phyloP scores from a whole-genome alignment of 2,329 filamentous ascomycete genomes.

The Anisogramma anomala region DNA sequence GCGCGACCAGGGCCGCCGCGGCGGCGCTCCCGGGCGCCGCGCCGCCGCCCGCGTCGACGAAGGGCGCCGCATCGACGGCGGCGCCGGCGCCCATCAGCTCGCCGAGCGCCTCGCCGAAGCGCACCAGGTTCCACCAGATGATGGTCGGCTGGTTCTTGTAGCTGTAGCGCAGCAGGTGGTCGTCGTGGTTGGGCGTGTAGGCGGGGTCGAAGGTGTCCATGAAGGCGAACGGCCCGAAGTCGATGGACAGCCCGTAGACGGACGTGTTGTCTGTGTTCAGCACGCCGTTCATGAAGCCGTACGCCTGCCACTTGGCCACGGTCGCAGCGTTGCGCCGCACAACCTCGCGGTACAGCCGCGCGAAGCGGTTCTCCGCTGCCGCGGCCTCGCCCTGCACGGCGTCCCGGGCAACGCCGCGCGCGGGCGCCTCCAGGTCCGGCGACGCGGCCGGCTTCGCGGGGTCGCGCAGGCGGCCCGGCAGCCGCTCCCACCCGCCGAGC shows the following conservation, averaged over 20 bases:
- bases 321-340: constrained; percentile 74
- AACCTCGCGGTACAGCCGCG: constrained; percentile 78
- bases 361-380: constrained; percentile 72
- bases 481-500: constrained; percentile 73
- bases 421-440: constrained; percentile 27
- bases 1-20: constrained; percentile 57
- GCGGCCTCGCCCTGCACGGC: constrained; percentile 56
- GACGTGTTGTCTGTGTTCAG: constrained; percentile 98
- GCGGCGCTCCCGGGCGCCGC: constrained; percentile 47
- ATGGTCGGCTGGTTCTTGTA: constrained; percentile 92
- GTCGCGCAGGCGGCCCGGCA: constrained; percentile 51
- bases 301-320: constrained; percentile 91
- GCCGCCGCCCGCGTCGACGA: constrained; percentile 64
- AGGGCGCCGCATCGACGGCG: constrained; percentile 58
- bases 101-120: constrained; percentile 77
- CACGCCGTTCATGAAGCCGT: constrained; percentile 98
- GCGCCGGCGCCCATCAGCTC: constrained; percentile 74
- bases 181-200: constrained; percentile 96
- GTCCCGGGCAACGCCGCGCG: constrained; percentile 40
- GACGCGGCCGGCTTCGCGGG: constrained; percentile 37
- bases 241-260: constrained; percentile 75
- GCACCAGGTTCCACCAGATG: constrained; percentile 97
- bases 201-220: constrained; percentile 91
- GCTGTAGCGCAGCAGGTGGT: constrained; percentile 72
- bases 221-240: constrained; percentile 95